A percentile compares a stretch with the other conserved stretches of the same genome.
phyloP scores from a whole-genome alignment of 768 basidiomycete genomes.

The Macrocybe gigantea region DNA sequence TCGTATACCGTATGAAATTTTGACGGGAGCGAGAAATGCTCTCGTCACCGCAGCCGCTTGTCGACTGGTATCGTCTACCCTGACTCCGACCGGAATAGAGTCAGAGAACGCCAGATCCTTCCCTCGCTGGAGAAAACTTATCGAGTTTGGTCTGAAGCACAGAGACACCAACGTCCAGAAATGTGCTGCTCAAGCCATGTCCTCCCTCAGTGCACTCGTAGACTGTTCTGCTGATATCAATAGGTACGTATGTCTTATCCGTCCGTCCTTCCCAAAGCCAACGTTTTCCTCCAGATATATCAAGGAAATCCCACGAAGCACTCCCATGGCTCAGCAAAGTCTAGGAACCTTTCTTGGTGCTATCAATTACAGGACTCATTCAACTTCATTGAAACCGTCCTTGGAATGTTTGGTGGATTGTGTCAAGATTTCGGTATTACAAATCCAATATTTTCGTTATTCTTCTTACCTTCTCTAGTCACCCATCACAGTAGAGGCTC shows the following conservation, averaged over 20 bases:
- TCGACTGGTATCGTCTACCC: slow-evolving; percentile 55
- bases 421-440: slow-evolving; percentile 49
- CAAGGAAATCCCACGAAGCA: slow-evolving; percentile 47
- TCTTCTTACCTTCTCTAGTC: slow-evolving; percentile 10
- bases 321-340: slow-evolving; percentile 61
- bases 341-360: slow-evolving; percentile 64
- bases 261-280: background rate
- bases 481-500: slow-evolving; percentile 41
- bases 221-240: slow-evolving; percentile 59
- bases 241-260: slow-evolving; percentile 56
- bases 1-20: slow-evolving; percentile 47
- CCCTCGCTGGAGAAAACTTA: slow-evolving; percentile 60
- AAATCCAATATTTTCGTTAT: background rate
- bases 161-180: slow-evolving; percentile 62
- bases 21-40: slow-evolving; percentile 66
- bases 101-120: slow-evolving; percentile 33
- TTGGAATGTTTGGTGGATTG: slow-evolving; percentile 55
- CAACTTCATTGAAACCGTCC: slow-evolving; percentile 47
- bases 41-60: slow-evolving; percentile 70
- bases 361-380: slow-evolving; percentile 56
- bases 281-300: slow-evolving; percentile 44
- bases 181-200: slow-evolving; percentile 67
- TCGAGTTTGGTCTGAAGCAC: slow-evolving; percentile 72
- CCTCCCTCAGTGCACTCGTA: slow-evolving; percentile 58
- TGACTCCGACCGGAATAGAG: slow-evolving; percentile 54